Percentiles rank a stretch among this genome's conserved stretches.
Conservation (phyloP, 2,329 filamentous ascomycete genomes). For the Ophiosphaerella korrae region DNA sequence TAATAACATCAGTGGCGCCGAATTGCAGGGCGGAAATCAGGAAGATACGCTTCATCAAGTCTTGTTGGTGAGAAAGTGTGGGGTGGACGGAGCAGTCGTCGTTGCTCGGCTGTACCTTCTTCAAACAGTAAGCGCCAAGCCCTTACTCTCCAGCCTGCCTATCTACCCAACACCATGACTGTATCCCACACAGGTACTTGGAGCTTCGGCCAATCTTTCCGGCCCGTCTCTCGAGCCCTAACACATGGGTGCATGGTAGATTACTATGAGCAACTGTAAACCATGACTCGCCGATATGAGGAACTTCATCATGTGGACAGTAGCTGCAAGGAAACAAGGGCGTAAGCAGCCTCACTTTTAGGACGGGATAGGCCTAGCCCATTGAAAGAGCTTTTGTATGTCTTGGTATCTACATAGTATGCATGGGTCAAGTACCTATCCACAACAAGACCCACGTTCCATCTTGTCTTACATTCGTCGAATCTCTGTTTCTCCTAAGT, state of each 20-base stretch:
- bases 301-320: conserved; percentile 26
- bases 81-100: conserved; percentile 29
- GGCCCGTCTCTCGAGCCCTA: conserved; percentile 18
- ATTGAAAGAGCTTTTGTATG: too few relatives aligned
- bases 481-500: conserved; percentile 83
- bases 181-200: neutral
- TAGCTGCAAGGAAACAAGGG: conserved; percentile 26
- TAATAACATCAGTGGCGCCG: conserved; percentile 7
- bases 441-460: neutral
- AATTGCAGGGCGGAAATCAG: conserved; percentile 13
- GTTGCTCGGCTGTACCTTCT: conserved; percentile 38
- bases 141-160: conserved; percentile 3
- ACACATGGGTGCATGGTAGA: too few relatives aligned
- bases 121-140: conserved; percentile 12
- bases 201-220: too few relatives aligned
- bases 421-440: neutral
- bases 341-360: conserved; percentile 29
- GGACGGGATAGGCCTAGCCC: conserved; percentile 11
- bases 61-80: conserved; percentile 33
- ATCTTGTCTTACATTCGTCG: conserved; percentile 70
- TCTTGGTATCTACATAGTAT: neutral
- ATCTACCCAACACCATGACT: neutral
- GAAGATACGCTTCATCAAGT: neutral
- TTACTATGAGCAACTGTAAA: conserved; percentile 10
- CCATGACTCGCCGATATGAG: conserved; percentile 32